Base-by-base conservation (phyloP, 331 rosid genomes). In the Dryas integrifolia region DNA sequence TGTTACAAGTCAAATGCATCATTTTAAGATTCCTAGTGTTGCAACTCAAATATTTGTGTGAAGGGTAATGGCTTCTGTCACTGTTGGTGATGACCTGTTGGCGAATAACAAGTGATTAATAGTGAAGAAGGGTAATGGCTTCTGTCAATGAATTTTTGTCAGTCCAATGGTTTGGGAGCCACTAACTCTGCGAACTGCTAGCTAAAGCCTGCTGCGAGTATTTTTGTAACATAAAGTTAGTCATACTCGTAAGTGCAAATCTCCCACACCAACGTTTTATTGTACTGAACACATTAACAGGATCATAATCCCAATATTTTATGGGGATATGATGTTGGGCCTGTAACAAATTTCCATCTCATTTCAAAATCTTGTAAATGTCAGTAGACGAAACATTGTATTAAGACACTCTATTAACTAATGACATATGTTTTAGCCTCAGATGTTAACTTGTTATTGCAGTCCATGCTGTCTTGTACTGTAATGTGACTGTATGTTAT, bases 281-380 rank as follows among this genome's bases (percentile, higher is more conserved):
- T 65, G 66, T 65, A 38, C 69, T 41, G 62, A 65, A 69, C 83
- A 72, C 59, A 58, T 3, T 10, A 18, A 65, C 69, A 67, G 72
- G 65, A 77, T 79, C 75, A 79, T 14, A 12, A 74, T 75, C 81
- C 89, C 81, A 38, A 35, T 64, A 44, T 81, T 85, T 82, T 76
- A 9, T 46, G 64, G 73, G 84, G 81, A 58, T 78, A 21, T 79
- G 51, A 74, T 52, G 46, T 38, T 73, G 45, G 74, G 67, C 66
- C 16, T 73, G 2, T 45, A 1, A 52, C n/a, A 46, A 7, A 44
- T 73, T 15, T 43, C 4, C n/a, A 6, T 45, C 65, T 47, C 12
- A 41, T 7, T 59, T 18, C 38, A 57, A 72, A 73, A 13, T 68
- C 53, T 14, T 82, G 86, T 82, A 74, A 59, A 69, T 78, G 65